Percentiles rank a stretch among this genome's conserved stretches.
Evolutionary conservation across 495 filamentous ascomycete species (phyloP).

Genomic region (Paragyromitra xinjiangensis): DNA sequence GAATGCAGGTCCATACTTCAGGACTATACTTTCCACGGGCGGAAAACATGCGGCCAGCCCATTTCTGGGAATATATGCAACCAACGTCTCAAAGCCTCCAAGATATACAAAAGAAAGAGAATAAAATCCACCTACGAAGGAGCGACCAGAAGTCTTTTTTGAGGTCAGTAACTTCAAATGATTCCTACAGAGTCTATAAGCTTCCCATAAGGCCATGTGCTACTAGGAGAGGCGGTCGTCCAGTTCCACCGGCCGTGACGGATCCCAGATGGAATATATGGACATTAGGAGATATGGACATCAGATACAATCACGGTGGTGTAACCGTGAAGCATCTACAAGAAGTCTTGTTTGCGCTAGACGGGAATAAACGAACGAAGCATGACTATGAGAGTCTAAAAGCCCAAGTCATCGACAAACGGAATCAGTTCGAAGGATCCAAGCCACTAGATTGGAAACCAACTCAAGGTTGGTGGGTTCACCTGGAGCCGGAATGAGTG

Average conservation of each 20-base stretch:
- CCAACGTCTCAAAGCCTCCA: neutral
- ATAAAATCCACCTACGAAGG: neutral
- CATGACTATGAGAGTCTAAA: neutral
- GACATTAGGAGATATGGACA: constrained; percentile 11
- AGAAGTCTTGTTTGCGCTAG: neutral
- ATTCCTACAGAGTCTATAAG: neutral
- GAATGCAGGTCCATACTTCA: neutral
- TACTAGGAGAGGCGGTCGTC: neutral
- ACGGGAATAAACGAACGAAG: constrained; percentile 5
- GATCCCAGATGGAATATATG: constrained; percentile 18
- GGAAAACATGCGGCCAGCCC: neutral
- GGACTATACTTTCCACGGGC: neutral
- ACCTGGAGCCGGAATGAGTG: neutral
- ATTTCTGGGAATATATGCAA: neutral
- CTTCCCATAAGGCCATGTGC: too few relatives aligned
- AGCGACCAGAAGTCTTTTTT: neutral
- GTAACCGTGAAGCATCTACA: constrained; percentile 17
- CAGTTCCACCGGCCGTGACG: neutral
- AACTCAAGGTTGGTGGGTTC: constrained; percentile 9
- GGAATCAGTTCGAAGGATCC: neutral
- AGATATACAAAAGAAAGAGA: neutral
- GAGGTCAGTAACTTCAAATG: neutral
- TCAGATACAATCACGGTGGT: constrained; percentile 1
- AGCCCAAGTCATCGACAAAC: neutral
- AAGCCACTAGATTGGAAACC: constrained; percentile 4